Base-by-base conservation (phyloP, 768 basidiomycete species). In the Tulasnella sp. region DNA sequence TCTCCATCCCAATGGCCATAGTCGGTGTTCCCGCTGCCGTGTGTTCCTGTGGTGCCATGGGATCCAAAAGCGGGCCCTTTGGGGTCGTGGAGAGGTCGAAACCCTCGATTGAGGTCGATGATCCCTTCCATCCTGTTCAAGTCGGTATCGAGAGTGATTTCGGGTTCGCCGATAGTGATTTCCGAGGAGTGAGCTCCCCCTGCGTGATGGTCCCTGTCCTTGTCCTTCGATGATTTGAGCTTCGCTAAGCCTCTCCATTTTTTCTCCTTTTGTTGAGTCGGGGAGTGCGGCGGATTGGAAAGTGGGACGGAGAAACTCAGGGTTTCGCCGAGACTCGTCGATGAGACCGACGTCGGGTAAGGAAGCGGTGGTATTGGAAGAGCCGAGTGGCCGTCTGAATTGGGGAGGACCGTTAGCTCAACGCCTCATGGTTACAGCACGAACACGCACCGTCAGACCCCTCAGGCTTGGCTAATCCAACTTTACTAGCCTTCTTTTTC, bases 121-220 rank as follows among this genome's bases (percentile, higher is more conserved):
- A 98, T 95, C 7, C 92, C 96, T 51, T 93, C 91, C 88, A 98
- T 95, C 73, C 89, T 85, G 13, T 91, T 88, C 67, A 94, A 83
- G 82, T 95, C 89, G 26, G 89, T 89, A 83, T 93, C 92, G 61
- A 93, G 87, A 32, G 83, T 85, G 78, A 89, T 86, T 46, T 85
- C 77, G 20, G 61, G 44, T 37, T 72, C 77, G 2, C 77, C 70
- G 26, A 26, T 18, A 9, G 35, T 39, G 15, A 35, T 1, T 18
- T 77, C 70, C 11, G 77, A 77, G 44, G 69, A 40, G 40, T 70
- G n/a, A 15, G 44, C 18, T 23, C 69, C 44, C 26, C 18, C 37
- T 7, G 35, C 37, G 67, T 57, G 69, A 13, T 61, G 16, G 70
- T 72, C 69, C 39, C 32, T 61, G 26, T 55, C 70, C 37, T 77